phyloP scores from a whole-genome alignment of 2,329 filamentous ascomycete genomes.

The Venturia carpophila region DNA sequence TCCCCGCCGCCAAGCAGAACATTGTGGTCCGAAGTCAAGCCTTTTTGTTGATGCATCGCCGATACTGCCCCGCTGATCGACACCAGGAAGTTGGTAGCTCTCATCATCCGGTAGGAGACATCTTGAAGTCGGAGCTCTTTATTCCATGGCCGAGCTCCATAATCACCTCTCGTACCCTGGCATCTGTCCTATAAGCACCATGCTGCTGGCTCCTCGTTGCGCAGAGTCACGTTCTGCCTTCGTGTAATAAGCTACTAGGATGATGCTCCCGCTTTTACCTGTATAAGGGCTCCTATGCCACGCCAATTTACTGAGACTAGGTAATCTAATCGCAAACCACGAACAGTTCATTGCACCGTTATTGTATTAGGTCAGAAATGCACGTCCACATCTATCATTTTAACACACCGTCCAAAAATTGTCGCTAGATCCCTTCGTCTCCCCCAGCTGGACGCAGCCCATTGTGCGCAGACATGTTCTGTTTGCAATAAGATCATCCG shows the following conservation, averaged over 20 bases:
- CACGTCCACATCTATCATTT: not conserved
- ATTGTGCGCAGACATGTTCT: not conserved
- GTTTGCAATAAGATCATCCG: not conserved
- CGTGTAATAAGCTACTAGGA: not conserved
- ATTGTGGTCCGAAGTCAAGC: not conserved
- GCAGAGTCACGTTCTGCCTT: not conserved
- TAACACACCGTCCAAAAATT: no score
- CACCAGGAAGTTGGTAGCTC: not conserved
- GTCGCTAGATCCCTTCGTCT: no score
- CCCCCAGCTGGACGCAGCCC: not conserved
- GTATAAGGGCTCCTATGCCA: not conserved
- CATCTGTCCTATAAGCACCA: not conserved
- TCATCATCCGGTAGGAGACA: not conserved
- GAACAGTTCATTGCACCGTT: not conserved
- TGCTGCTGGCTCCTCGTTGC: not conserved
- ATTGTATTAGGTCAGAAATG: not conserved
- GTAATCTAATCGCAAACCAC: not conserved
- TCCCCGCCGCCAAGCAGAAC: not conserved
- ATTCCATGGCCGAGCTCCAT: not conserved
- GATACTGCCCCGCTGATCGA: not conserved
- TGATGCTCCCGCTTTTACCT: not conserved
- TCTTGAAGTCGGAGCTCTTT: not conserved
- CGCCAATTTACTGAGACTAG: not conserved
- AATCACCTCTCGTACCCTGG: not conserved
- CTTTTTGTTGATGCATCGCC: not conserved